phyloP scores from a whole-genome alignment of 1,284 basidiomycete species.

The Moesziomyces globuligerus region DNA sequence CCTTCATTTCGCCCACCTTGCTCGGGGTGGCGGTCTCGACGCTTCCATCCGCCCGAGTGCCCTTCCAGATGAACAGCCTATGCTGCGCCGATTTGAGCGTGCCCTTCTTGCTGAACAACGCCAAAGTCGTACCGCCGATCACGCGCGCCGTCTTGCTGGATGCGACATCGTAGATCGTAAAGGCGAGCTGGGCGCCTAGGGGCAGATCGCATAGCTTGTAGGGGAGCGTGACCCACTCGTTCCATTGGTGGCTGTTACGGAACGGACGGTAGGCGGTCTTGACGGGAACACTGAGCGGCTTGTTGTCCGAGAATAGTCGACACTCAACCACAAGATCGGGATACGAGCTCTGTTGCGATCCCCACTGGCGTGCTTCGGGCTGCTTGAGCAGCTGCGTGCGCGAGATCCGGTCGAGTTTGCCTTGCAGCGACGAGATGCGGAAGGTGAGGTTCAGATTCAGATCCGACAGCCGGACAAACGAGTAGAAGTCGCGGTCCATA shows the following conservation, averaged over 20 bases:
- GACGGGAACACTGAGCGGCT: constrained; percentile 87
- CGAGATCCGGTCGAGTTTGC: constrained; percentile 40
- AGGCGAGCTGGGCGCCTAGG: constrained; percentile 84
- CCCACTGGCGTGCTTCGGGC: constrained; percentile 46
- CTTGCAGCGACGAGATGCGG: constrained; percentile 56
- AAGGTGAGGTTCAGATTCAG: constrained; percentile 49
- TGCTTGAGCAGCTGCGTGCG: constrained; percentile 40
- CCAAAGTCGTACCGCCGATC: constrained; percentile 87
- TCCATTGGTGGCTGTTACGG: constrained; percentile 74
- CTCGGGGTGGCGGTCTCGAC: constrained; percentile 80
- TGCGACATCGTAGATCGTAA: constrained; percentile 91
- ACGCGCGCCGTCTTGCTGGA: constrained; percentile 74
- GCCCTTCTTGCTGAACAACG: constrained; percentile 89
- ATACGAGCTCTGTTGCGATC: constrained; percentile 69
- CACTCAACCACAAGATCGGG: constrained; percentile 92
- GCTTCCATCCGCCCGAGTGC: constrained; percentile 83
- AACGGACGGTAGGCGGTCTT: constrained; percentile 92
- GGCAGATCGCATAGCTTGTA: constrained; percentile 91
- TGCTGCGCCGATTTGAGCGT: constrained; percentile 82
- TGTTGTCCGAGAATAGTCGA: constrained; percentile 90
- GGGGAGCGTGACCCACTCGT: constrained; percentile 89
- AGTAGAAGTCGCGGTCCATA: constrained; percentile 63
- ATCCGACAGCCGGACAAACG: constrained; percentile 60
- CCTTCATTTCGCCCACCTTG: constrained; percentile 69
- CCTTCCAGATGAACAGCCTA: constrained; percentile 83